phyloP scores from a whole-genome alignment of 1,139 yeast genomes.

The Yamadazyma atmosphaerica region DNA sequence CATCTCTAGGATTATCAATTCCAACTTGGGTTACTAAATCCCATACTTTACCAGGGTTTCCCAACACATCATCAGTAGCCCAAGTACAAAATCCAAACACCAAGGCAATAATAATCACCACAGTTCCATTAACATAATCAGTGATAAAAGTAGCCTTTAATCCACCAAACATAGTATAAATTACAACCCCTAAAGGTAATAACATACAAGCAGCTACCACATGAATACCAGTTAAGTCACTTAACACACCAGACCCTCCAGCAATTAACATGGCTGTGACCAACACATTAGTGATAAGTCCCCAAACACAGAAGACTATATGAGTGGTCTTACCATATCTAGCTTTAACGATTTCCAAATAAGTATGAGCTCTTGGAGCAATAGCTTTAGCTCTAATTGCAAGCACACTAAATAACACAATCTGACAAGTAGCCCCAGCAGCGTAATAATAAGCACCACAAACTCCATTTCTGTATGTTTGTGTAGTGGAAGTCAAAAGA shows the following conservation, averaged over 20 bases:
- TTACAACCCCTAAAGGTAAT: constrained; percentile 78
- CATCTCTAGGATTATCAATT: constrained; percentile 58
- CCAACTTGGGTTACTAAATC: constrained; percentile 65
- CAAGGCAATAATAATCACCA: constrained; percentile 60
- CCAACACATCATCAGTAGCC: constrained; percentile 62
- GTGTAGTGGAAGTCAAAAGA: constrained; percentile 71
- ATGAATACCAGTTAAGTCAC: constrained; percentile 79
- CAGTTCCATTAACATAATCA: constrained; percentile 76
- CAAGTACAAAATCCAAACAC: constrained; percentile 63
- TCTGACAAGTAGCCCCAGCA: constrained; percentile 56
- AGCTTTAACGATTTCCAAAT: constrained; percentile 52
- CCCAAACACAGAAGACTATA: constrained; percentile 69
- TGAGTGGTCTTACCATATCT: constrained; percentile 64
- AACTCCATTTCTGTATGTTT: constrained; percentile 75
- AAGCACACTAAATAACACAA: constrained; percentile 50
- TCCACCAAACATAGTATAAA: constrained; percentile 86
- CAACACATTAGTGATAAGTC: constrained; percentile 79
- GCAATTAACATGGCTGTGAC: constrained; percentile 87
- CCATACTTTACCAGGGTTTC: constrained; percentile 81
- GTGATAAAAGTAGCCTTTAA: constrained; percentile 87
- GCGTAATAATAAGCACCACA: constrained; percentile 52
- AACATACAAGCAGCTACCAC: constrained; percentile 79
- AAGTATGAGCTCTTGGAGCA: constrained; percentile 60
- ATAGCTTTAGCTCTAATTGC: constrained; percentile 58
- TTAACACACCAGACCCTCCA: constrained; percentile 82